Conservation (phyloP, 768 basidiomycete genomes). For the Lactarius deliciosus region DNA sequence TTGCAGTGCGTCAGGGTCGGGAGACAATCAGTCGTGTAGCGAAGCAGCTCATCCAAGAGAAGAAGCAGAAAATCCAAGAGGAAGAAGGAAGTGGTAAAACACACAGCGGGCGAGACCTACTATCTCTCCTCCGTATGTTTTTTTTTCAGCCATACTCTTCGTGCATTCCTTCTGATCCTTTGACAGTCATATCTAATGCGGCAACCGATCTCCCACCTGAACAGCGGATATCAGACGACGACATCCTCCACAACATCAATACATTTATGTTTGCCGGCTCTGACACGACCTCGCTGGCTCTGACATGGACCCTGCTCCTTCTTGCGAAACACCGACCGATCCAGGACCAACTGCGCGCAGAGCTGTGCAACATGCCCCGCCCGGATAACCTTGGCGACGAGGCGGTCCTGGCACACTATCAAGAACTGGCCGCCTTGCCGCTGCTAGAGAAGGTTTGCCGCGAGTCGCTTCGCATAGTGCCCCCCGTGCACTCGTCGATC, state of each 20-base stretch:
- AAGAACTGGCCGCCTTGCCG: constrained; percentile 59
- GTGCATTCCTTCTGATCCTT: not conserved
- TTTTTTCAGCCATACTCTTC: not conserved
- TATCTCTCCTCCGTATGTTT: constrained; percentile 71
- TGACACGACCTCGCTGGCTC: constrained; percentile 77
- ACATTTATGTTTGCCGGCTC: constrained; percentile 92
- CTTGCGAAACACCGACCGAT: constrained; percentile 65
- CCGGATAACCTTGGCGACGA: constrained; percentile 50
- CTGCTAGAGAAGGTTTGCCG: constrained; percentile 74
- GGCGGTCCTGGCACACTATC: constrained; percentile 48
- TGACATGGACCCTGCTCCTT: constrained; percentile 83
- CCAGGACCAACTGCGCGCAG: constrained; percentile 70
- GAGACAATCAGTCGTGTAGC: constrained; percentile 66
- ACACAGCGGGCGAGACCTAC: constrained; percentile 68
- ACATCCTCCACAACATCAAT: constrained; percentile 82
- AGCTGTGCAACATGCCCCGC: constrained; percentile 52
- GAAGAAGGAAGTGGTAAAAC: constrained; percentile 50
- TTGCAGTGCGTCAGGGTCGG: constrained; percentile 56
- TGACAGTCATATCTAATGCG: constrained; percentile 77
- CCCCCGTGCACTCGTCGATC: constrained; percentile 79
- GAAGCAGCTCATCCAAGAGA: constrained; percentile 74
- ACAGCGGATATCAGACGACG: constrained; percentile 81
- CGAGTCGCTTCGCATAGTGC: constrained; percentile 74
- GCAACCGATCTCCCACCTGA: constrained; percentile 66
- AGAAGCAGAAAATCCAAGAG: constrained; percentile 70